phyloP scores from a whole-genome alignment of 164 flowering plant species.

The Liquidambar formosana region DNA sequence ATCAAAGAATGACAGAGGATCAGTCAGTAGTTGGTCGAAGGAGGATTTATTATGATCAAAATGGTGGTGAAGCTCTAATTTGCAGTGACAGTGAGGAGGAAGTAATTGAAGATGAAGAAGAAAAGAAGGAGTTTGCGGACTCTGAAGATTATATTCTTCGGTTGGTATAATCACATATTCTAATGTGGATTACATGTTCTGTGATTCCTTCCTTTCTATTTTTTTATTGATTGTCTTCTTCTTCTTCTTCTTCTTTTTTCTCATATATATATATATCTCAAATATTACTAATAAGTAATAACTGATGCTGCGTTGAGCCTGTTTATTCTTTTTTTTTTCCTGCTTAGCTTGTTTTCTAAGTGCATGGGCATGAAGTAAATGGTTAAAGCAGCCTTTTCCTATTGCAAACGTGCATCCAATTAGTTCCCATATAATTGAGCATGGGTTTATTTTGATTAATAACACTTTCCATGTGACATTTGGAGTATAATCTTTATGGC shows the following conservation, averaged over 20 bases:
- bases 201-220: neutral
- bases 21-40: conserved; percentile 96
- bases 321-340: too few species aligned
- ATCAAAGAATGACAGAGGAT: conserved; percentile 98
- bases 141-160: conserved; percentile 85
- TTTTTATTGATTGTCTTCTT: too few species aligned
- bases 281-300: too few species aligned
- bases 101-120: conserved; percentile 78
- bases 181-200: neutral
- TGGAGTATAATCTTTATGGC: too few species aligned
- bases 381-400: too few species aligned
- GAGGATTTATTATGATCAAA: conserved; percentile 96
- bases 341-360: neutral
- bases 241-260: too few species aligned
- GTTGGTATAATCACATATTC: conserved; percentile 49
- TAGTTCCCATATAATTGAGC: too few species aligned
- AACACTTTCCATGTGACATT: too few species aligned
- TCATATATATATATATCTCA: too few species aligned
- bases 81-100: conserved; percentile 99
- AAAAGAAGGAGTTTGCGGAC: conserved; percentile 69
- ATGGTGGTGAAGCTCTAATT: conserved; percentile 95
- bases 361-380: neutral
- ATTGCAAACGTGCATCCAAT: too few species aligned
- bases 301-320: too few species aligned
- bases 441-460: too few species aligned